Conservation (phyloP, 345 rosid species). For the Dovyalis caffra region DNA sequence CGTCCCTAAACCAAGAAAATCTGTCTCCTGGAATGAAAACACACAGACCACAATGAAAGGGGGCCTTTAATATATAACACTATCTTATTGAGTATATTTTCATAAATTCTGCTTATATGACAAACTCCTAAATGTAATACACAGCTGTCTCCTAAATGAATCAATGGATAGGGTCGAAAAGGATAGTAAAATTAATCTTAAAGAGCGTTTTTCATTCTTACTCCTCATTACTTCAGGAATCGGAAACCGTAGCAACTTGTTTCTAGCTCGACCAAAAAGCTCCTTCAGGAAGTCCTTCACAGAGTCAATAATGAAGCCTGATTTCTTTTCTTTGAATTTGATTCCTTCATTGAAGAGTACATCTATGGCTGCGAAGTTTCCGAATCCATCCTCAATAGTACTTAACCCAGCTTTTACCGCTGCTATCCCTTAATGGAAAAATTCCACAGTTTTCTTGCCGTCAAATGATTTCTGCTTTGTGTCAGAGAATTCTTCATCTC, state of each 20-base stretch:
- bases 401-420: conserved; percentile 37
- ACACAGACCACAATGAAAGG: background rate
- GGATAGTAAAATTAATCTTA: background rate
- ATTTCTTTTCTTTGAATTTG: conserved; percentile 11
- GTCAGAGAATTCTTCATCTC: conserved; percentile 70
- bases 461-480: conserved; percentile 48
- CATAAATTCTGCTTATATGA: too few relatives aligned
- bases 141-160: conserved; percentile 13
- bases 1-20: conserved; percentile 75
- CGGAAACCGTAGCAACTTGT: conserved; percentile 53
- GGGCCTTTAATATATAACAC: background rate
- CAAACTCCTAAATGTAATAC: too few relatives aligned
- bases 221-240: conserved; percentile 48
- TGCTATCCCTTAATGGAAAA: conserved; percentile 54
- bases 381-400: conserved; percentile 52
- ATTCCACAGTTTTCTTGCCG: conserved; percentile 49
- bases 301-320: too few relatives aligned
- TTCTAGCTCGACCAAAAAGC: conserved; percentile 31
- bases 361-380: conserved; percentile 64
- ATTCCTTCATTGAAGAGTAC: conserved; percentile 58
- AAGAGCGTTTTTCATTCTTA: conserved; percentile 9
- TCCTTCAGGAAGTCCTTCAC: conserved; percentile 31
- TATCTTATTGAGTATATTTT: too few relatives aligned
- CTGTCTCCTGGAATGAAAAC: conserved; percentile 50
- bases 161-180: background rate